Evolutionary conservation across 169 alveolate species (phyloP).

Genomic region (Plasmodium vivax): DNA sequence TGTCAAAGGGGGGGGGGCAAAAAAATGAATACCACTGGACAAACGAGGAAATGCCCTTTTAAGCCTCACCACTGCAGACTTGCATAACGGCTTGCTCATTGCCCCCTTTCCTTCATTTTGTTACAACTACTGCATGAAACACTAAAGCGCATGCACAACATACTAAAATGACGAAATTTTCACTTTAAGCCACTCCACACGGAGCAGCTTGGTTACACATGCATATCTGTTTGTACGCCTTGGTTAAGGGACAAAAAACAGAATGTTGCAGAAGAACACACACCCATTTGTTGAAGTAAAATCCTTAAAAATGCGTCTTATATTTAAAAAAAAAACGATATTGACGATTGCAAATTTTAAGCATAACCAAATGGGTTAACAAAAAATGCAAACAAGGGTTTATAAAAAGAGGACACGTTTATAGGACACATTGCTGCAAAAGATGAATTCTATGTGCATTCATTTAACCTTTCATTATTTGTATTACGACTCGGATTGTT

Average conservation of each 20-base stretch:
- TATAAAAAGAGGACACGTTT: background rate
- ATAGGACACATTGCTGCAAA: background rate
- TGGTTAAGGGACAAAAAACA: background rate
- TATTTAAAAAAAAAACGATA: background rate
- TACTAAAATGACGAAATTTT: background rate
- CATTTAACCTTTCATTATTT: background rate
- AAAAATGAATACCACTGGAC: background rate
- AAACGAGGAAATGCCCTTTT: background rate
- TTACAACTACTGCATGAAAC: background rate
- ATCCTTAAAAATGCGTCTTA: background rate
- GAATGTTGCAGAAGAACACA: background rate
- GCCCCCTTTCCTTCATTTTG: background rate
- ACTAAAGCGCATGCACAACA: background rate
- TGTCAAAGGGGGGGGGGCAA: background rate
- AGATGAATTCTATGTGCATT: background rate
- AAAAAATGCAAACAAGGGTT: background rate
- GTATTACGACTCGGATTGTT: background rate
- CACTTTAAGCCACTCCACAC: background rate
- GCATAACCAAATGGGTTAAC: background rate
- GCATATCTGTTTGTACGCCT: background rate
- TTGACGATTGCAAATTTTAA: background rate
- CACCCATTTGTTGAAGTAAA: background rate
- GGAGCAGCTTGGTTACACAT: background rate
- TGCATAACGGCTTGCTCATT: background rate
- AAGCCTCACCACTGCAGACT: background rate